Base-by-base conservation (phyloP, 2,329 filamentous ascomycete species). In the Cryphonectria radicalis region DNA sequence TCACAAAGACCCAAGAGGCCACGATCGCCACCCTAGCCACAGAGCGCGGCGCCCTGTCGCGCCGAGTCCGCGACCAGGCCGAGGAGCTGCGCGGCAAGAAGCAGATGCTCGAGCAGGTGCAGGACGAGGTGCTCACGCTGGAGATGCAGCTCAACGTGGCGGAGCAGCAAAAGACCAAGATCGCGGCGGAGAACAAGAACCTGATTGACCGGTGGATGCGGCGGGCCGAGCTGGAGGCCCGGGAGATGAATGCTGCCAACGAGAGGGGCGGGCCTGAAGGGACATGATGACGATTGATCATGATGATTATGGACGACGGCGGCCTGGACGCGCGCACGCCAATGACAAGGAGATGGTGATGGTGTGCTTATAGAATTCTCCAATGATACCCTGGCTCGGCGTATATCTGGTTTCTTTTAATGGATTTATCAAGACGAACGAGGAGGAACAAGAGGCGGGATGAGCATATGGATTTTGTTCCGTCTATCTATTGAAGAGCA, bases 191-290 rank as follows among this genome's bases (percentile, higher is more conserved):
- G 80, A 98, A 98, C 78, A 91, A 93, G 78, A 93, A 97, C 75
- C 85, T 99, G 69, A 90, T 98, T 68, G 92, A 94, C 79, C 87
- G 96, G 69, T 98, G 95, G 94, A 95, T 98, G 92, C 90, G 89
- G 78, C 87, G 92, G 74, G 96, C 96, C 88, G 92, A 91, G 4
- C 88, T 91, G 78, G 95, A 98, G 83, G 95, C 93, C 14, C 93
- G 96, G 70, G 91, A 89, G 74, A 95, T 97, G 91, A 98, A 98
- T 77, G 80, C 85, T 66, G 85, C 87, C 72, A 89, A 88, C 78
- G 87, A 89, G 75, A 73, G 67, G 76, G 74, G 46, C 46, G 46
- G 70, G 40, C 55, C 55, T 19, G 55, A 59, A 13, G 55, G 55
- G 28, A 25, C n/a, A 17, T 64, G 62, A 63, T 32, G 37, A 42